A percentile compares a stretch with the other conserved stretches of the same genome.
Conservation (phyloP, 352 stramenopile genomes). For the Pythium phragmitis region DNA sequence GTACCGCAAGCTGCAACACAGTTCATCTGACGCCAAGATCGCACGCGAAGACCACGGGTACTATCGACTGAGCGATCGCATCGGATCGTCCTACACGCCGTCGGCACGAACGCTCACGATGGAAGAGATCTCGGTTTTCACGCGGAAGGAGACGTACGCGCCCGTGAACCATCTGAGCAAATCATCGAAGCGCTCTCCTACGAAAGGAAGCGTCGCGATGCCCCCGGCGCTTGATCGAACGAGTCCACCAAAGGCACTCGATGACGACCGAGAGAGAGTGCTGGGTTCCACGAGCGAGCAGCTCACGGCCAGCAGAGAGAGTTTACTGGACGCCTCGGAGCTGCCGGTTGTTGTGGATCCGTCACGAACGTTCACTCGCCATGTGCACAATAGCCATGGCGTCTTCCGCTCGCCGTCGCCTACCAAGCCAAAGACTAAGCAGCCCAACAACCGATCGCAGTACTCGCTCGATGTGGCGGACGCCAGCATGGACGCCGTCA, state of each 20-base stretch:
- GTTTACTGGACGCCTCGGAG: conserved; percentile 19
- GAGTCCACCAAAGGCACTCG: conserved; percentile 2
- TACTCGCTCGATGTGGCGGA: conserved; percentile 48
- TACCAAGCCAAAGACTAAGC: conserved; percentile 26
- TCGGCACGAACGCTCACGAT: conserved; percentile 63
- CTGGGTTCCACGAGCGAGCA: not conserved
- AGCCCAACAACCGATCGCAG: conserved; percentile 19
- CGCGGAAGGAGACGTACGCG: conserved; percentile 44
- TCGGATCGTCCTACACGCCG: conserved; percentile 73
- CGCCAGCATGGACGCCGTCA: not conserved
- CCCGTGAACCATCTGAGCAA: conserved; percentile 39
- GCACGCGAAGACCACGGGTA: conserved; percentile 63
- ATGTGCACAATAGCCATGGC: conserved; percentile 61
- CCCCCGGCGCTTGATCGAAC: conserved; percentile 51
- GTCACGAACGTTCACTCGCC: conserved; percentile 57
- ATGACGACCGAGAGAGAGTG: conserved; percentile 13
- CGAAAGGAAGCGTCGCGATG: conserved; percentile 37
- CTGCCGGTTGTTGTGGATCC: conserved; percentile 57
- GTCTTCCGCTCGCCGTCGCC: conserved; percentile 58
- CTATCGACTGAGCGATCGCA: conserved; percentile 81
- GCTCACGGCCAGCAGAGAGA: conserved; percentile 1
- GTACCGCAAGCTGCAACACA: conserved; percentile 27
- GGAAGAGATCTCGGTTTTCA: conserved; percentile 69
- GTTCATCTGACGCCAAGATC: conserved; percentile 15
- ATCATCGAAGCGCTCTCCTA: conserved; percentile 35